Conservation (phyloP, 2,329 filamentous ascomycete genomes). For the Trichoderma semiorbis region DNA sequence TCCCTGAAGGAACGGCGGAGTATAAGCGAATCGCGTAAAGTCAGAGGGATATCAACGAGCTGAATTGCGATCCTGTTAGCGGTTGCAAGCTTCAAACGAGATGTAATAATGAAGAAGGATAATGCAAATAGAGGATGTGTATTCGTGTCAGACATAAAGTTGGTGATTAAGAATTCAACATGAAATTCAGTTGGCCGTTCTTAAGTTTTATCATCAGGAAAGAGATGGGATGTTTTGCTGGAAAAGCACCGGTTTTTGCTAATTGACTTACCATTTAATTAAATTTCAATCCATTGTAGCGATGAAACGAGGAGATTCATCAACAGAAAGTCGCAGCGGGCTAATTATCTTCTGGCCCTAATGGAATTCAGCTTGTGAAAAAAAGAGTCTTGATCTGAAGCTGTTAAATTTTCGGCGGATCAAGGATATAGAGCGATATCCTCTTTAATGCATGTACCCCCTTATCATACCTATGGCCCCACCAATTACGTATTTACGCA, state of each 20-base stretch:
- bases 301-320: not conserved
- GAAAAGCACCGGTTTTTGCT: conserved; percentile 6
- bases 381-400: not conserved
- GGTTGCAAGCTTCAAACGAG: not conserved
- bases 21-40: conserved; percentile 18
- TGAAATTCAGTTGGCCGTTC: conserved; percentile 64
- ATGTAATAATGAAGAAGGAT: not conserved
- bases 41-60: not conserved
- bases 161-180: conserved; percentile 58
- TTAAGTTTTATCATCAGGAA: conserved; percentile 58
- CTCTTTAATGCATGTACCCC: conserved; percentile 14
- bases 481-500: conserved; percentile 29
- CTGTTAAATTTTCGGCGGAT: not conserved
- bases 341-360: not conserved
- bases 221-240: conserved; percentile 6
- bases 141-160: conserved; percentile 58
- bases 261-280: conserved; percentile 6
- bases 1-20: conserved; percentile 19
- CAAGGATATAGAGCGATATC: not conserved
- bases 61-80: conserved; percentile 26
- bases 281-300: not conserved
- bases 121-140: conserved; percentile 1
- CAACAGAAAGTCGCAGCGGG: not conserved
- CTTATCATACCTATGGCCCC: conserved; percentile 25
- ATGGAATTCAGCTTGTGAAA: not conserved